Conservation (phyloP, 352 stramenopile genomes). For the Globisporangium mamillatum region DNA sequence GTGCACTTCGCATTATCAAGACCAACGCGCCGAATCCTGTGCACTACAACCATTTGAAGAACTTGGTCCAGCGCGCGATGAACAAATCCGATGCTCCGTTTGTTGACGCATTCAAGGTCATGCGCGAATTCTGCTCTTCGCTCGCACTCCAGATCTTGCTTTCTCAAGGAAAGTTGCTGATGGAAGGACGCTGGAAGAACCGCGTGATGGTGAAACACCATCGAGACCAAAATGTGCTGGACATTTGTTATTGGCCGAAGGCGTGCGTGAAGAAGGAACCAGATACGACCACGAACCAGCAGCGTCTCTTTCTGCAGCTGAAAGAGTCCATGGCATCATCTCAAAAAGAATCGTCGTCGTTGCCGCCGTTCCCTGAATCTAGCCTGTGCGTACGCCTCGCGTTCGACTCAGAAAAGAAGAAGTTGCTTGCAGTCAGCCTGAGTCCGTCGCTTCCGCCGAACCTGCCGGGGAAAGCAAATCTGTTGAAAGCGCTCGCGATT, state of each 20-base stretch:
- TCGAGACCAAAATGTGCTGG: slow-evolving; percentile 70
- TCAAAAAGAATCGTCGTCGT: slow-evolving; percentile 18
- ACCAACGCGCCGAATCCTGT: slow-evolving; percentile 61
- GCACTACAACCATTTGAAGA: slow-evolving; percentile 83
- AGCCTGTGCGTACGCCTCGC: slow-evolving; percentile 68
- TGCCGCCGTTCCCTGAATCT: slow-evolving; percentile 54
- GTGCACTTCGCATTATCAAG: slow-evolving; percentile 71
- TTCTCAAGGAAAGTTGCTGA: slow-evolving; percentile 70
- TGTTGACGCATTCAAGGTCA: slow-evolving; percentile 74
- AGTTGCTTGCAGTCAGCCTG: slow-evolving; percentile 59
- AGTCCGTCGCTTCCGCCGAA: slow-evolving; percentile 66
- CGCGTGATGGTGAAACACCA: slow-evolving; percentile 78
- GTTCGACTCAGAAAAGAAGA: slow-evolving; percentile 57
- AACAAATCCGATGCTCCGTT: slow-evolving; percentile 82
- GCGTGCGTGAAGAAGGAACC: slow-evolving; percentile 59
- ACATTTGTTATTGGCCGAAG: slow-evolving; percentile 83
- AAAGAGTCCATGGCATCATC: slow-evolving; percentile 32
- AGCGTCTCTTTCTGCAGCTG: slow-evolving; percentile 57
- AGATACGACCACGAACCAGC: slow-evolving; percentile 52
- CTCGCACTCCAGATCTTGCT: slow-evolving; percentile 74
- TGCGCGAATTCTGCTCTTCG: slow-evolving; percentile 82
- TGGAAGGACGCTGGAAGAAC: slow-evolving; percentile 81
- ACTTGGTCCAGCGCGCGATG: slow-evolving; percentile 82
- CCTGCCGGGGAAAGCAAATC: slow-evolving; percentile 42
- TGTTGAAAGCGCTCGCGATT: slow-evolving; percentile 62